A percentile compares a stretch with the other conserved stretches of the same genome.
Conservation (phyloP, 306 rosid species). For the Leucaena leucocephala region DNA sequence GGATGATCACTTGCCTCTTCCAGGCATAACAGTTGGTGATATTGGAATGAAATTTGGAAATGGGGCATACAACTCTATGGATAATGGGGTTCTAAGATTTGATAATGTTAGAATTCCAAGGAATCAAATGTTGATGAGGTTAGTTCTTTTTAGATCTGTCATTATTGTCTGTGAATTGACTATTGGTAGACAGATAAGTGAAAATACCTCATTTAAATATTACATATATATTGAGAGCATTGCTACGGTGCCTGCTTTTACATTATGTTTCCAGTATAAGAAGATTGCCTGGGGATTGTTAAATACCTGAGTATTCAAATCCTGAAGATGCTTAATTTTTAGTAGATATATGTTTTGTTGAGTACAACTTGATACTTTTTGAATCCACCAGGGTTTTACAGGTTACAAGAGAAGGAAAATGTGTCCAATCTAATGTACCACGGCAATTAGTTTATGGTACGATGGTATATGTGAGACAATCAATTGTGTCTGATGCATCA, state of each 20-base stretch:
- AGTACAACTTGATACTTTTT: slow-evolving; percentile 16
- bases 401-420: slow-evolving; percentile 93
- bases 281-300: neutral
- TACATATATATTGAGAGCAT: neutral
- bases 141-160: slow-evolving; percentile 21
- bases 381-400: slow-evolving; percentile 75
- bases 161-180: neutral
- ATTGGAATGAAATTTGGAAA: slow-evolving; percentile 92
- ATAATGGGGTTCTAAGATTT: slow-evolving; percentile 83
- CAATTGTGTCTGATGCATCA: slow-evolving; percentile 89
- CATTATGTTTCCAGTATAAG: neutral
- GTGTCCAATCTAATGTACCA: slow-evolving; percentile 78
- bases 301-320: slow-evolving; percentile 1
- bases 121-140: slow-evolving; percentile 97
- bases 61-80: slow-evolving; percentile 94
- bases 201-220: neutral
- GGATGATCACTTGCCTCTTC: slow-evolving; percentile 91
- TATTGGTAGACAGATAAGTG: neutral
- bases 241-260: slow-evolving; percentile 2
- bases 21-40: slow-evolving; percentile 88
- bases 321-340: slow-evolving; percentile 1
- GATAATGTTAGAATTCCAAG: slow-evolving; percentile 89
- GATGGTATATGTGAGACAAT: slow-evolving; percentile 87
- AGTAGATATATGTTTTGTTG: neutral
- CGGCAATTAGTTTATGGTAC: slow-evolving; percentile 92